A percentile compares a stretch with the other conserved stretches of the same genome.
phyloP scores from a whole-genome alignment of 2,329 filamentous ascomycete genomes.

The Ambrosiella xylebori region DNA sequence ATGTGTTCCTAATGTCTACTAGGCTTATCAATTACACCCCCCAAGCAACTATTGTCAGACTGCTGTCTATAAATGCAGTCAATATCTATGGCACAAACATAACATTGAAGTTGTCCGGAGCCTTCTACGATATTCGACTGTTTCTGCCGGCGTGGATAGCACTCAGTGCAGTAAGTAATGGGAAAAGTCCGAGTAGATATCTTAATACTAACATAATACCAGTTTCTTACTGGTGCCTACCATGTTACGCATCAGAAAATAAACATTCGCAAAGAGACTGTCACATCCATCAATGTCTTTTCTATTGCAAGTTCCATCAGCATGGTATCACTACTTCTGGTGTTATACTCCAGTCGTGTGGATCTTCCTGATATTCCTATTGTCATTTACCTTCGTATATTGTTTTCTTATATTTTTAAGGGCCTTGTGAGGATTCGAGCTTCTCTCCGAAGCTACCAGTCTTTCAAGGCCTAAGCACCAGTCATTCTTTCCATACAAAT shows the following conservation, averaged over 20 bases:
- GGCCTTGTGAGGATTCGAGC: slow-evolving; percentile 19
- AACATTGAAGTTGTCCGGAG: slow-evolving; percentile 52
- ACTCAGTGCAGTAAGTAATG: slow-evolving; percentile 47
- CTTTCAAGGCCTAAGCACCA: neutral
- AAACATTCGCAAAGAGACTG: slow-evolving; percentile 63
- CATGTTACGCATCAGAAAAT: slow-evolving; percentile 63
- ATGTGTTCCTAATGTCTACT: neutral
- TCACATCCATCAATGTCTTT: slow-evolving; percentile 60
- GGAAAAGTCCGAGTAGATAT: too few species aligned
- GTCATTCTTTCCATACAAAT: neutral
- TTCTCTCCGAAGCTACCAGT: slow-evolving; percentile 14
- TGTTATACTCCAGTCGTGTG: slow-evolving; percentile 45
- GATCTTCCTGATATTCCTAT: slow-evolving; percentile 45
- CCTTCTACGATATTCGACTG: slow-evolving; percentile 50
- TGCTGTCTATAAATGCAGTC: slow-evolving; percentile 55
- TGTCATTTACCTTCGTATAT: slow-evolving; percentile 24
- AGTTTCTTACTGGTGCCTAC: slow-evolving; percentile 59
- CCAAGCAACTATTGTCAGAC: slow-evolving; percentile 61
- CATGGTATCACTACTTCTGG: slow-evolving; percentile 50
- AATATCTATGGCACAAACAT: slow-evolving; percentile 61
- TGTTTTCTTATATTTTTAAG: slow-evolving; percentile 21
- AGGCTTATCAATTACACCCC: slow-evolving; percentile 77
- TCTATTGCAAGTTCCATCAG: slow-evolving; percentile 60
- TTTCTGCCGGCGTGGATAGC: slow-evolving; percentile 63
- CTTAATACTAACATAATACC: neutral